Conservation (phyloP, 2,329 filamentous ascomycete species). For the Colletotrichum ledebouriae region DNA sequence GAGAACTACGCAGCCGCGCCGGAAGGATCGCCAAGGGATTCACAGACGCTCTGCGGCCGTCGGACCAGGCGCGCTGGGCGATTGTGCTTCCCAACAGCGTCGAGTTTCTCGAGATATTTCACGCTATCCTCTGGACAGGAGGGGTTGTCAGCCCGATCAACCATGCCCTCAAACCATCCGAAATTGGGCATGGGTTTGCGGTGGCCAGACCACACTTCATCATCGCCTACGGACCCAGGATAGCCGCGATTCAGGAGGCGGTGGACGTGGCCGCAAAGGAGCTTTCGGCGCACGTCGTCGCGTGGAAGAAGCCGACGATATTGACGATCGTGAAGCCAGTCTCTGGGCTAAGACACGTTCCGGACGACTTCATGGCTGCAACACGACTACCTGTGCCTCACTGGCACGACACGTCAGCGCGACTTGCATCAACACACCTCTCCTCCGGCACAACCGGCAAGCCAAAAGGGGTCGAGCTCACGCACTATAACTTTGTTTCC, state of each 20-base stretch:
- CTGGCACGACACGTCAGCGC: conserved; percentile 50
- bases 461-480: conserved; percentile 92
- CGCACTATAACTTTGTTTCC: conserved; percentile 84
- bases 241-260: conserved; percentile 50
- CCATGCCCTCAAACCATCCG: conserved; percentile 53
- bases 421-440: conserved; percentile 55
- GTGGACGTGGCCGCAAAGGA: conserved; percentile 49
- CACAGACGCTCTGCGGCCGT: conserved; percentile 48
- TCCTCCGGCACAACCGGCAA: conserved; percentile 83
- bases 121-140: conserved; percentile 57
- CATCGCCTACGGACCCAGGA: conserved; percentile 53
- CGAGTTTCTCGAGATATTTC: conserved; percentile 58
- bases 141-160: conserved; percentile 57
- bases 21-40: conserved; percentile 58
- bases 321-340: conserved; percentile 51
- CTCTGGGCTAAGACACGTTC: conserved; percentile 48
- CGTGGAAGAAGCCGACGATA: conserved; percentile 52
- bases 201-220: conserved; percentile 58
- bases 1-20: conserved; percentile 56
- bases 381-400: conserved; percentile 53
- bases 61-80: conserved; percentile 56
- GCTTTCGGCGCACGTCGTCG: conserved; percentile 46
- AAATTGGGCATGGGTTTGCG: conserved; percentile 58
- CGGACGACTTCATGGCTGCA: conserved; percentile 51
- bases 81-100: conserved; percentile 61